Conservation (phyloP, 768 basidiomycete genomes). For the Scleroderma citrinum region DNA sequence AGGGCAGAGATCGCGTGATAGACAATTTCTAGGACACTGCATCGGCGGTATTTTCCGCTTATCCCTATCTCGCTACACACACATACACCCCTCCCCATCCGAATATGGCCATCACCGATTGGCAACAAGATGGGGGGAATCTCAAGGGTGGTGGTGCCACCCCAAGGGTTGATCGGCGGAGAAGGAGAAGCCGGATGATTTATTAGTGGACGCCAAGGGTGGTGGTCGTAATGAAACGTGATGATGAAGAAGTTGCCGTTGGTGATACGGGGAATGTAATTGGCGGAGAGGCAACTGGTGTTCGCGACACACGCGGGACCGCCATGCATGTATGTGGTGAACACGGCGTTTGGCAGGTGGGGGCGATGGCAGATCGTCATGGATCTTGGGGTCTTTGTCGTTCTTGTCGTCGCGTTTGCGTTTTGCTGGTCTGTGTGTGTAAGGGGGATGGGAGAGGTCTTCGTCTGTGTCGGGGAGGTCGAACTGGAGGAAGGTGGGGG, state of each 20-base stretch:
- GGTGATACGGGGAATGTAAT: background rate
- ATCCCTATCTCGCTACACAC: background rate
- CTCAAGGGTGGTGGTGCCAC: background rate
- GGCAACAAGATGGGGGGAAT: background rate
- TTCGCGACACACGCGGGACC: slow-evolving; percentile 12
- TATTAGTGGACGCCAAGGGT: background rate
- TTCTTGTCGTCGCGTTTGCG: slow-evolving; percentile 39
- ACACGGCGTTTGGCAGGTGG: slow-evolving; percentile 22
- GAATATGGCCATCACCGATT: background rate
- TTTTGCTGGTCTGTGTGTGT: slow-evolving; percentile 49
- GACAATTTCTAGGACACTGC: background rate
- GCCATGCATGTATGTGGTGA: slow-evolving; percentile 8
- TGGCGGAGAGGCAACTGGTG: background rate
- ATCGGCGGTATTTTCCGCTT: background rate
- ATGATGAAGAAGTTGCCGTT: background rate
- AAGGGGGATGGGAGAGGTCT: slow-evolving; percentile 65
- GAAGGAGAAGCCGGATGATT: background rate
- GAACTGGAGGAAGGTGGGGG: slow-evolving; percentile 64
- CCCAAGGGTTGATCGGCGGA: background rate
- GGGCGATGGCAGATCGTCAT: background rate
- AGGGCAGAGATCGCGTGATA: background rate
- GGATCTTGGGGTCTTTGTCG: slow-evolving; percentile 3
- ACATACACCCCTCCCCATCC: background rate
- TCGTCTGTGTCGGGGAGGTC: slow-evolving; percentile 63
- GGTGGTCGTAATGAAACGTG: background rate